Conservation (phyloP, 2,329 filamentous ascomycete species). For the Coniella lustricola region DNA sequence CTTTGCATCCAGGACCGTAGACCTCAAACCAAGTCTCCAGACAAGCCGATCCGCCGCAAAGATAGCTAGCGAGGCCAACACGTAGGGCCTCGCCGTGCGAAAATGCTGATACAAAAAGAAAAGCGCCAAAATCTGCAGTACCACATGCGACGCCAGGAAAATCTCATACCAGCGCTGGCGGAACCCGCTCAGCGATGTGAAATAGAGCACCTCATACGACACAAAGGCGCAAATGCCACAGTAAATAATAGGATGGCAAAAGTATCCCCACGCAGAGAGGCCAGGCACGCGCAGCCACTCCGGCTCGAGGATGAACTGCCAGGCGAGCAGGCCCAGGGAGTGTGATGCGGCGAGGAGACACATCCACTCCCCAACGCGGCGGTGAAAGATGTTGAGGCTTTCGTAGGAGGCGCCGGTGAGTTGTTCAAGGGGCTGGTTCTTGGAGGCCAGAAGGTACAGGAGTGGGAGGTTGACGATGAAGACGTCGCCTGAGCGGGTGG, state of each 20-base stretch:
- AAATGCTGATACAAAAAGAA: constrained; percentile 55
- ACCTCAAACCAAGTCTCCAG: constrained; percentile 49
- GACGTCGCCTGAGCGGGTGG: constrained; percentile 49
- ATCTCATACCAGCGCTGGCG: constrained; percentile 55
- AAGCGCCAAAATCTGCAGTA: constrained; percentile 49
- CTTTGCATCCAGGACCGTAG: constrained; percentile 38
- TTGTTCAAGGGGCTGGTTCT: constrained; percentile 55
- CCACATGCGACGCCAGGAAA: constrained; percentile 52
- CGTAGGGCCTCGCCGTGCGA: constrained; percentile 43
- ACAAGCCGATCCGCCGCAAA: constrained; percentile 51
- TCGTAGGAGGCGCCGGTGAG: constrained; percentile 61
- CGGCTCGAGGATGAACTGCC: constrained; percentile 44
- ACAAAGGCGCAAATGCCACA: constrained; percentile 48
- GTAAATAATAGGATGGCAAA: constrained; percentile 44
- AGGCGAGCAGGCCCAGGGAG: constrained; percentile 46
- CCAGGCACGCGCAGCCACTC: constrained; percentile 32
- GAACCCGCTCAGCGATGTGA: constrained; percentile 54
- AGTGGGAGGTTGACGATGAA: constrained; percentile 42
- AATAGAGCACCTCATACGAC: constrained; percentile 54
- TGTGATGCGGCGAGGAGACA: constrained; percentile 54
- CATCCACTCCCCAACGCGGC: constrained; percentile 54
- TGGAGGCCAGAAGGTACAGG: constrained; percentile 58
- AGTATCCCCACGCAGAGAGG: constrained; percentile 37
- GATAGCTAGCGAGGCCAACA: constrained; percentile 44
- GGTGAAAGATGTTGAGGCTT: constrained; percentile 58